Evolutionary conservation across 2,329 filamentous ascomycete species (phyloP), one percentile per base, ranked within the genome.

Genomic region (Curvularia lunata): DNA sequence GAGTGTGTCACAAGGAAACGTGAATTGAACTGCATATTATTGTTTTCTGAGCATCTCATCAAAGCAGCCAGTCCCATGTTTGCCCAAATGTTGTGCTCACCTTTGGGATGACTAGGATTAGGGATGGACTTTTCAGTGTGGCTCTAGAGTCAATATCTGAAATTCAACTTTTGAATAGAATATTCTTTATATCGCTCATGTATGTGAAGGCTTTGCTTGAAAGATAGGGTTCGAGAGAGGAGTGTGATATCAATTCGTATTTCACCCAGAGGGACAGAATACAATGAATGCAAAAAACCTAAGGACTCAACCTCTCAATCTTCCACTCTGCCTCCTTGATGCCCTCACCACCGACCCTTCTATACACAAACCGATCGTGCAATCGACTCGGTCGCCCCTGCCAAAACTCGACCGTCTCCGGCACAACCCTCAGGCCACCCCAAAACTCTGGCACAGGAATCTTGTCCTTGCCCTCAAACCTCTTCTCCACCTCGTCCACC

Each of bases 361-460:
- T 86, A 79, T 97, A 98, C 61, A 88, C 85, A 75, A 99, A 98
- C 23, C 95, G 89, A 82, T 99, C 95, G 79, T 99, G 95, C 77
- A 99, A 79, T 58, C 95, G 84, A 79, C 89, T 97, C 73, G 91
- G 85, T 69, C 95, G 85, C 2, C 95, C 95, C 82, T 97, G 93
- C 86, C 95, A 99, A 76, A 99, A 99, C 83, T 99, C 95, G 48
- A 99, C 84, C 68, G 87, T 86, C 72, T 92, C 90, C 0, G 95
- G 94, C 63, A 93, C 84, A 59, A 99, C 85, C 67, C 94, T 87
- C 75, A 97, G 75, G 0, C 95, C 95, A 28, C 95, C 95, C 95
- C 95, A 99, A 75, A 97, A 97, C 9, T 91, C 88, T 4, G 95
- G 95, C 48, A 97, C 88, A 1, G 93, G 93, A 64, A 99, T 96